phyloP scores from a whole-genome alignment of 345 rosid genomes.

The Stellera chamaejasme region DNA sequence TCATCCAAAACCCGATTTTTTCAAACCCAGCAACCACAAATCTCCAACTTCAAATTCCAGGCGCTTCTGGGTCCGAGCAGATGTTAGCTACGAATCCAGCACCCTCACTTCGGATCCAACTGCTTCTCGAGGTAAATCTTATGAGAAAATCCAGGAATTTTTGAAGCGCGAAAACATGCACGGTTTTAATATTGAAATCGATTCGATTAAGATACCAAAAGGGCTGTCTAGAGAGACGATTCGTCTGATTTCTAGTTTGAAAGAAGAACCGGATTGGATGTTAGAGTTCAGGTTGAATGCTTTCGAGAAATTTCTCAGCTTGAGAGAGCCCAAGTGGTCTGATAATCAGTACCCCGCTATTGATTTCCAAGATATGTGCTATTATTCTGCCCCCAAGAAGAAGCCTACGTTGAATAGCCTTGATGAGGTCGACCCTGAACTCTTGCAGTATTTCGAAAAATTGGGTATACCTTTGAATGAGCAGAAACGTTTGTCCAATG shows the following conservation, averaged over 20 bases:
- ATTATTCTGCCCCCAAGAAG: slow-evolving; percentile 86
- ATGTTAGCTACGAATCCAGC: slow-evolving; percentile 30
- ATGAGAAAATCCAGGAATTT: slow-evolving; percentile 58
- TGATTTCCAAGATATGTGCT: slow-evolving; percentile 78
- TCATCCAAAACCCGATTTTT: slow-evolving; percentile 24
- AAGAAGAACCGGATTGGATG: slow-evolving; percentile 94
- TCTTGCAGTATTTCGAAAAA: slow-evolving; percentile 64
- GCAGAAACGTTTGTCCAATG: slow-evolving; percentile 71
- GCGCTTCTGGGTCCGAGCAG: slow-evolving; percentile 38
- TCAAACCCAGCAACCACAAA: slow-evolving; percentile 20
- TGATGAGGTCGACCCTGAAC: slow-evolving; percentile 86
- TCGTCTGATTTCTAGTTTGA: slow-evolving; percentile 49
- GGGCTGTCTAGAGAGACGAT: slow-evolving; percentile 74
- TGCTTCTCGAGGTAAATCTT: slow-evolving; percentile 34
- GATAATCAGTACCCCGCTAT: slow-evolving; percentile 64
- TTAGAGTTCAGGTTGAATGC: slow-evolving; percentile 69
- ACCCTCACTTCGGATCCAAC: slow-evolving; percentile 26
- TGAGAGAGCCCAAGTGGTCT: slow-evolving; percentile 86
- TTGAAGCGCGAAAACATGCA: slow-evolving; percentile 65
- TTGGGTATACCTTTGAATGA: slow-evolving; percentile 68
- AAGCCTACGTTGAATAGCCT: slow-evolving; percentile 72
- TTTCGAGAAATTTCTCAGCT: slow-evolving; percentile 54
- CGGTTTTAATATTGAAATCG: slow-evolving; percentile 70
- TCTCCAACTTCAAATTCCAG: slow-evolving; percentile 7
- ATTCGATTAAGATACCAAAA: slow-evolving; percentile 71